A percentile compares a stretch with the other conserved stretches of the same genome.
phyloP scores from a whole-genome alignment of 331 rosid genomes.

The Stylosanthes scabra region DNA sequence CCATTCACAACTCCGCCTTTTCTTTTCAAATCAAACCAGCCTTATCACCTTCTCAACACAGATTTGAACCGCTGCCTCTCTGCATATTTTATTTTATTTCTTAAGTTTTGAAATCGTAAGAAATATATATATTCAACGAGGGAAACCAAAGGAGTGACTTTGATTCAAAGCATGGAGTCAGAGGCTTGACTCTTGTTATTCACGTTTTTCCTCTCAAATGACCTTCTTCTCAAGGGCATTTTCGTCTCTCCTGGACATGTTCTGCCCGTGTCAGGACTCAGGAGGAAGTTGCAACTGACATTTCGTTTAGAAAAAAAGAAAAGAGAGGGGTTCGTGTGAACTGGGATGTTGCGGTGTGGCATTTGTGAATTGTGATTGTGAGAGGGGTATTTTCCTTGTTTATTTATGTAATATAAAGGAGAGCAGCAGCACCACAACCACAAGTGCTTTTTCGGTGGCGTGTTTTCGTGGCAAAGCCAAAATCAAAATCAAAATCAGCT shows the following conservation, averaged over 20 bases:
- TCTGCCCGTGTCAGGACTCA: not conserved
- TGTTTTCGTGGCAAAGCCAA: conserved; percentile 67
- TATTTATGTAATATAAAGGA: too few relatives aligned
- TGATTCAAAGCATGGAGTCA: conserved; percentile 53
- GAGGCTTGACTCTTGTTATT: conserved; percentile 33
- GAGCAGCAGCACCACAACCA: conserved; percentile 8
- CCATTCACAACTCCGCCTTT: conserved; percentile 44
- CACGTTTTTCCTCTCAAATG: conserved; percentile 49
- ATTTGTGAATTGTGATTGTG: too few relatives aligned
- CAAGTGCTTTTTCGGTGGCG: conserved; percentile 63
- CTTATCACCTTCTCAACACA: too few relatives aligned
- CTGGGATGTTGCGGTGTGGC: not conserved
- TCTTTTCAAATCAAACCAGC: conserved; percentile 13
- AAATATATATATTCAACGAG: too few relatives aligned
- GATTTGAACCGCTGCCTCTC: conserved; percentile 33
- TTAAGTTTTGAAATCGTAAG: too few relatives aligned
- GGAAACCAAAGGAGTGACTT: too few relatives aligned
- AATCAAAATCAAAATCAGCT: too few relatives aligned
- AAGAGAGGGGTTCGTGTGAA: too few relatives aligned
- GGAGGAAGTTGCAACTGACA: too few relatives aligned
- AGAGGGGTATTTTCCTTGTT: too few relatives aligned
- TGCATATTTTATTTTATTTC: too few relatives aligned
- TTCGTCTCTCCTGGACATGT: conserved; percentile 12
- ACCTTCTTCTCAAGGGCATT: conserved; percentile 39
- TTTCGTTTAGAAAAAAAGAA: too few relatives aligned